Evolutionary conservation across 495 filamentous ascomycete genomes (phyloP).

Genomic region (Chaetomium tenue): DNA sequence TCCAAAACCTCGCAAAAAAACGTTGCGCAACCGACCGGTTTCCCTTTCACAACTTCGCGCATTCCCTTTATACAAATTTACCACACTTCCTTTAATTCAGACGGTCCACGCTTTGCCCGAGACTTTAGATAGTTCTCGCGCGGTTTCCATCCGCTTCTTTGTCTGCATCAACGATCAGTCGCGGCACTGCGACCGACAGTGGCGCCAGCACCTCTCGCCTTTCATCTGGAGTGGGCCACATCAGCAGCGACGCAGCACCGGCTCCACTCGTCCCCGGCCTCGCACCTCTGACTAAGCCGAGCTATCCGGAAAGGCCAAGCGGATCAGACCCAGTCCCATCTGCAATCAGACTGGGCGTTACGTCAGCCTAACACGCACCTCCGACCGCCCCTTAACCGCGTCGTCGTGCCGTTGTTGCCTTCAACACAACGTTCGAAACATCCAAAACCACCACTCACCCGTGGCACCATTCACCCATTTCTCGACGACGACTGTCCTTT

Average conservation of each 20-base stretch:
- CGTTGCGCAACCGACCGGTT: conserved; percentile 26
- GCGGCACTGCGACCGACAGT: conserved; percentile 18
- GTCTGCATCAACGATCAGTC: conserved; percentile 16
- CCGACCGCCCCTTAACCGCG: conserved; percentile 25
- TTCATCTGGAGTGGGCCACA: conserved; percentile 31
- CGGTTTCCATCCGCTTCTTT: conserved; percentile 24
- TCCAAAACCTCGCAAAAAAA: conserved; percentile 27
- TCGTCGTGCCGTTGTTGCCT: conserved; percentile 30
- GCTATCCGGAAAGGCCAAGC: conserved; percentile 15
- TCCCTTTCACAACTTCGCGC: conserved; percentile 23
- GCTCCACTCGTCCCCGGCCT: conserved; percentile 4
- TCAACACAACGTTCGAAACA: conserved; percentile 15
- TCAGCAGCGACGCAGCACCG: conserved; percentile 20
- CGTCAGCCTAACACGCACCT: conserved; percentile 39
- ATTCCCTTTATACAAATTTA: conserved; percentile 20
- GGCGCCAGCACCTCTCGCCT: conserved; percentile 29
- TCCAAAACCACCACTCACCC: conserved; percentile 11
- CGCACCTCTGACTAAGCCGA: conserved; percentile 18
- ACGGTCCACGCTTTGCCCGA: conserved; percentile 28
- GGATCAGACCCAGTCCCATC: conserved; percentile 30
- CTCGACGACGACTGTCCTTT: conserved; percentile 28
- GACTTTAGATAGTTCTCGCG: conserved; percentile 44
- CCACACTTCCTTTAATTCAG: conserved; percentile 22
- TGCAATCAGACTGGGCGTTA: conserved; percentile 31
- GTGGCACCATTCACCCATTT: neutral